phyloP scores from a whole-genome alignment of 441 rosid genomes.

The Melianthus villosus region DNA sequence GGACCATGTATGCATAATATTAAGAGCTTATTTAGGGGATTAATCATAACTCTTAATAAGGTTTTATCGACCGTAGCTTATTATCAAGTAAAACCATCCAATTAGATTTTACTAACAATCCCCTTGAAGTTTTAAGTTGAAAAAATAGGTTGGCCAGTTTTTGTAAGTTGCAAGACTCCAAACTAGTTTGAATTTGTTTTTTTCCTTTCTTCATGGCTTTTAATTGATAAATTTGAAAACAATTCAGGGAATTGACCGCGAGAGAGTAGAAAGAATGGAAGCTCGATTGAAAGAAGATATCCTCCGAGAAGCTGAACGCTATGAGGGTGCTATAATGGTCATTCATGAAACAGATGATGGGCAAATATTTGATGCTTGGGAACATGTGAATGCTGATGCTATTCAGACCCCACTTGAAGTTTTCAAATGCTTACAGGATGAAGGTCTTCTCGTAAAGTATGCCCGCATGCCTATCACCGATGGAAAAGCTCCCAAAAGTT shows the following conservation, averaged over 20 bases:
- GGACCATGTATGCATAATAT: no score
- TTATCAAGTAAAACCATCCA: no score
- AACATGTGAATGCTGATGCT: constrained; percentile 57
- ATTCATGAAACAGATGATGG: constrained; percentile 84
- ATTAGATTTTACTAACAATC: no score
- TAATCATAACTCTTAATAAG: no score
- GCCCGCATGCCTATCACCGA: constrained; percentile 97
- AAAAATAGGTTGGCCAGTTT: no score
- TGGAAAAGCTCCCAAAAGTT: constrained; percentile 98
- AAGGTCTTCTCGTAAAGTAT: constrained; percentile 74
- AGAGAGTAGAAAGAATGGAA: constrained; percentile 96
- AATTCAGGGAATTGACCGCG: constrained; percentile 83
- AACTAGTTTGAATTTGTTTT: constrained; percentile 1
- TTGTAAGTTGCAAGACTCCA: no score
- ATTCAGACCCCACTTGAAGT: constrained; percentile 94
- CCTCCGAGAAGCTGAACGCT: constrained; percentile 72
- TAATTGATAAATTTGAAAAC: constrained; percentile 11
- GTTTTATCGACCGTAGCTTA: no score
- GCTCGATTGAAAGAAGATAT: constrained; percentile 95
- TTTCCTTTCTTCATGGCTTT: neutral
- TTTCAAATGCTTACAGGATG: constrained; percentile 66
- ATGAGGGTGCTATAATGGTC: constrained; percentile 92
- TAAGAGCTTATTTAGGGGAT: no score
- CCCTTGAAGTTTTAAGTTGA: no score
- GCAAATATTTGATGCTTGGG: constrained; percentile 91